Conservation (phyloP, 2,329 filamentous ascomycete genomes). For the Aspergillus flavus region DNA sequence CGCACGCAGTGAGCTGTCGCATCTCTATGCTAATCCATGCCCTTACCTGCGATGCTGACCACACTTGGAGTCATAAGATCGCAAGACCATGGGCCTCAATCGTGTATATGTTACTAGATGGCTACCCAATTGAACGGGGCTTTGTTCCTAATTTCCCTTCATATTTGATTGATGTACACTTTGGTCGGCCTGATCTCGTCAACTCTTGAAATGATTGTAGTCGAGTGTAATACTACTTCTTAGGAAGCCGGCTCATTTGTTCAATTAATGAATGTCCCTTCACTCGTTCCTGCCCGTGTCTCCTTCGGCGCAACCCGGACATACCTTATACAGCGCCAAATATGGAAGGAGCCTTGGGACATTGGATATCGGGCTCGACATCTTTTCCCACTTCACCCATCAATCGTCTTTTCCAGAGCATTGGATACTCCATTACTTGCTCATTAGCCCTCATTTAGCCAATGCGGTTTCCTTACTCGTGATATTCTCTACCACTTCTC, state of each 20-base stretch:
- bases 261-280: background rate
- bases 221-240: too few species aligned
- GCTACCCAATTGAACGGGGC: slow-evolving; percentile 4
- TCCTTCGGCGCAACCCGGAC: background rate
- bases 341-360: slow-evolving; percentile 4
- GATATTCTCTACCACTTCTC: slow-evolving; percentile 22
- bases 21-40: slow-evolving; percentile 17
- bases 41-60: slow-evolving; percentile 10
- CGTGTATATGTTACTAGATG: slow-evolving; percentile 10
- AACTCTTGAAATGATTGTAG: background rate
- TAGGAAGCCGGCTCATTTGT: background rate
- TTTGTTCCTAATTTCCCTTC: background rate
- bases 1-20: slow-evolving; percentile 18
- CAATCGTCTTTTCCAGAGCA: slow-evolving; percentile 6
- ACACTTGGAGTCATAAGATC: background rate
- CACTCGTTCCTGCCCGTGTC: background rate
- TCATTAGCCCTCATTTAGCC: background rate
- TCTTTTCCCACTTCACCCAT: slow-evolving; percentile 2
- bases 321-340: background rate
- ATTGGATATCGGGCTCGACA: background rate
- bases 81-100: background rate
- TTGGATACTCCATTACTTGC: slow-evolving; percentile 7
- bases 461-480: slow-evolving; percentile 19
- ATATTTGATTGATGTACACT: background rate
- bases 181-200: background rate